Base-by-base conservation (phyloP, 768 basidiomycete species). In the Cyathus striatus region DNA sequence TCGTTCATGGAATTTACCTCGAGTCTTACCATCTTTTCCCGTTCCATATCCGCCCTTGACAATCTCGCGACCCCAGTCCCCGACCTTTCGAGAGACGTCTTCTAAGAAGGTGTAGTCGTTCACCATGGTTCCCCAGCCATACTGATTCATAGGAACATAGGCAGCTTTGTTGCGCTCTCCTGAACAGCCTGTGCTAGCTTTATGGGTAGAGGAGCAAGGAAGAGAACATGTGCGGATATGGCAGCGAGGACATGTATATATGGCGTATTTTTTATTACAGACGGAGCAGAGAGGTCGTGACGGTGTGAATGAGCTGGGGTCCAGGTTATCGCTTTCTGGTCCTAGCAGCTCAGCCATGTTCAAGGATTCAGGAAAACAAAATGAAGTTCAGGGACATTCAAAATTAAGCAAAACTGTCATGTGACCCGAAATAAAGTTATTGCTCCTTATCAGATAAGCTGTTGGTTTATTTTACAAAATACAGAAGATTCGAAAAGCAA, bases 51-150 rank as follows among this genome's bases (percentile, higher is more conserved):
- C 75, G 44, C 87, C 76, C 40, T 69, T 68, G 48, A 73, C 73
- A 46, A 90, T 86, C 54, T 89, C 78, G 52, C 65, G 60, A 0
- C 85, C 90, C 82, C 85, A 88, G 10, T 77, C 79, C 17, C 72
- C 69, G n/a, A 86, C 81, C 51, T 75, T 81, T 49, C 92, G 65
- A 17, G 86, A 80, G 23, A 91, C 62, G 14, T 90, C 87, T 63
- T 96, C 93, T 50, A 96, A 69, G 58, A 82, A 93, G 32, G 72
- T 70, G 59, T 92, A 96, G 63, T 96, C 93, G 52, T 83, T 76
- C 82, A 91, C 86, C 82, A 95, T 84, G 21, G 77, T 74, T 6
- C 90, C 89, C 78, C 87, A 90, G 4, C 79, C 76, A 55, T 91
- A 95, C 51, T 79, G 57, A 52, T 89, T 91, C 80, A 93, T 84